Base-by-base conservation (phyloP, 2,329 filamentous ascomycete species). In the Aspergillus pseudonomiae region DNA sequence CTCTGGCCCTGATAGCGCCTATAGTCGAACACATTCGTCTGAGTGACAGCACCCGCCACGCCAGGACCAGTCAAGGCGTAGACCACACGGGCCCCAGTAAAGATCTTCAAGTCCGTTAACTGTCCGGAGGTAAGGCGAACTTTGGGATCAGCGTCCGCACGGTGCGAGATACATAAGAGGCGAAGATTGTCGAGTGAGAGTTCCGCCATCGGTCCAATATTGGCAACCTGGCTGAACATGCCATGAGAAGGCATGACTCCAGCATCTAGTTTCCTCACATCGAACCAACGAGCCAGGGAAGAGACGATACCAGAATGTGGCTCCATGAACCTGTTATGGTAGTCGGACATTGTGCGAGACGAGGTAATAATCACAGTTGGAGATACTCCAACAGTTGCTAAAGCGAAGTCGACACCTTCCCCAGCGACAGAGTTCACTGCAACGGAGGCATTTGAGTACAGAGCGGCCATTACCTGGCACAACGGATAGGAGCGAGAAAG, bases 11-110 rank as follows among this genome's bases (percentile, higher is more conserved):
- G 66, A 21, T 78, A 76, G 41, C 78, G 79, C 56, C 94, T 84
- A 77, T 98, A 98, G 75, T 98, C 94, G 74, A 92, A 96, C 45
- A 94, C 85, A 65, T 92, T 89, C 9, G 92, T 96, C 80, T 98
- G 94, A 1, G 90, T 83, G n/a, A 96, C 87, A 0, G 94, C 90
- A 43, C 95, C 95, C 2, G 94, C 94, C n/a, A 98, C 91, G 65
- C 88, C 87, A 28, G 92, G 83, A 0, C 91, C 89, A 21, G 93
- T 91, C 60, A 99, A 83, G 3, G 93, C 94, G 77, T 98, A 97
- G 57, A 96, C 84, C 62, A 97, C 84, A 58, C 93, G 88, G 1
- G 93, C 90, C 32, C 90, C 87, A 2, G 91, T 92, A 77, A 93
- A 92, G 59, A 96, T 85, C 53, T 94, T 88, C 62, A 98, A 80